Base-by-base conservation (phyloP, 495 filamentous ascomycete genomes). In the Talaromyces trachyspermus region DNA sequence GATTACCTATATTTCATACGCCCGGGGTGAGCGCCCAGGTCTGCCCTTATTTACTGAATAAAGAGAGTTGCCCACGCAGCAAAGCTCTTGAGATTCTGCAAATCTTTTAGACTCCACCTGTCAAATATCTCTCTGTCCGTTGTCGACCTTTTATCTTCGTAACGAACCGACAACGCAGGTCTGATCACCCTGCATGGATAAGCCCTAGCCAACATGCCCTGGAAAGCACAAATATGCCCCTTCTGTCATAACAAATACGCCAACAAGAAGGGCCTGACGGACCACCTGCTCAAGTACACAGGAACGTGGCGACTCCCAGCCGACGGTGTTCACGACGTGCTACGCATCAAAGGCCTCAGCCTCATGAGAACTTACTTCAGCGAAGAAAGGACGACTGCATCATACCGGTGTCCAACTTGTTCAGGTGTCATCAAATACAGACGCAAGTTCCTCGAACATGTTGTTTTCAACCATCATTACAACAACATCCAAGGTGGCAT, bases 241-340 rank as follows among this genome's bases (percentile, higher is more conserved):
- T 46, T 46, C 20, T 46, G 43, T n/a, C 8, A 15, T 2, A 20
- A 30, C 4, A 7, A 33, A 46, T 46, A 14, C 42, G 22, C 42
- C 8, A 45, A 30, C 24, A 32, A 29, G 8, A 30, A 7, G 8
- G 42, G 24, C 29, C 9, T 32, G 5, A 9, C 2, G 12, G 30
- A 11, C 0, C 43, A 46, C 33, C 30, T 46, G 2, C n/a, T 35
- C 43, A 30, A 32, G 15, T 46, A 46, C 43, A 46, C 17, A 23
- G 43, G 10, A 8, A 17, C 3, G 35, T 46, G 24, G 43, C 43
- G 43, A 14, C 3, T 18, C 17, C 43, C 17, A 1, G 29, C 43
- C 5, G 43, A 46, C 23, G 29, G 43, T 7, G n/a, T 46, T 3
- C 43, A 46, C 15, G 43, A 35, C 5, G 43, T 35, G 22, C 25